phyloP scores from a whole-genome alignment of 768 basidiomycete genomes.

The Kwoniella newhampshirensis region DNA sequence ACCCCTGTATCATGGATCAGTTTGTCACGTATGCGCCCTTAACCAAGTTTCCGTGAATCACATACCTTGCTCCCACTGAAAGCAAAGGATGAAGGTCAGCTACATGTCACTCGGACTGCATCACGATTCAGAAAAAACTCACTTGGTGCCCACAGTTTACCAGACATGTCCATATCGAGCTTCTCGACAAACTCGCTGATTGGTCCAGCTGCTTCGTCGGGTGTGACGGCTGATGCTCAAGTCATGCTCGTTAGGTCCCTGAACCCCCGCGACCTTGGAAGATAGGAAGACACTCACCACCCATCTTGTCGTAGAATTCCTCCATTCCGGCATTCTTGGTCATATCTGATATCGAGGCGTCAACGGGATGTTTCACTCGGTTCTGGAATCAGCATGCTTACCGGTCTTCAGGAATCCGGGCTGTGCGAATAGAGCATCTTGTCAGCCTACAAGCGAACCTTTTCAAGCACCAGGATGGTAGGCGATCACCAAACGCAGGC shows the following conservation, averaged over 20 bases:
- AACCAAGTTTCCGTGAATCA: not conserved
- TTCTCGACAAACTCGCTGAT: conserved; percentile 55
- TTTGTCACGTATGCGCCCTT: not conserved
- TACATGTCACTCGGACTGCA: no score
- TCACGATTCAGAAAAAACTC: conserved; percentile 15
- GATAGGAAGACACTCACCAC: conserved; percentile 54
- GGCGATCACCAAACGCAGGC: not conserved
- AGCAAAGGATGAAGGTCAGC: not conserved
- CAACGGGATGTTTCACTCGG: no score
- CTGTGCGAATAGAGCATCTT: conserved; percentile 28
- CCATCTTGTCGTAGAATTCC: conserved; percentile 57
- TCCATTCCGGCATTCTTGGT: conserved; percentile 58
- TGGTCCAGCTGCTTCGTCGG: conserved; percentile 56
- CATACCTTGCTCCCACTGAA: conserved; percentile 29
- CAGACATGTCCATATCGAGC: conserved; percentile 53
- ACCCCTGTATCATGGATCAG: conserved; percentile 51
- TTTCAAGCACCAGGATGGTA: not conserved
- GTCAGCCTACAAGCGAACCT: no score
- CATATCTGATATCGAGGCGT: no score
- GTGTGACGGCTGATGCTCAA: conserved; percentile 57
- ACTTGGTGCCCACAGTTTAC: conserved; percentile 59
- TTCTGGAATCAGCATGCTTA: conserved; percentile 13
- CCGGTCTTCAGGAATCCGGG: conserved; percentile 60
- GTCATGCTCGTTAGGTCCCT: no score
- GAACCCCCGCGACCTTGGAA: no score